phyloP scores from a whole-genome alignment of 1,284 basidiomycete genomes.

The Coriolopsis trogii region DNA sequence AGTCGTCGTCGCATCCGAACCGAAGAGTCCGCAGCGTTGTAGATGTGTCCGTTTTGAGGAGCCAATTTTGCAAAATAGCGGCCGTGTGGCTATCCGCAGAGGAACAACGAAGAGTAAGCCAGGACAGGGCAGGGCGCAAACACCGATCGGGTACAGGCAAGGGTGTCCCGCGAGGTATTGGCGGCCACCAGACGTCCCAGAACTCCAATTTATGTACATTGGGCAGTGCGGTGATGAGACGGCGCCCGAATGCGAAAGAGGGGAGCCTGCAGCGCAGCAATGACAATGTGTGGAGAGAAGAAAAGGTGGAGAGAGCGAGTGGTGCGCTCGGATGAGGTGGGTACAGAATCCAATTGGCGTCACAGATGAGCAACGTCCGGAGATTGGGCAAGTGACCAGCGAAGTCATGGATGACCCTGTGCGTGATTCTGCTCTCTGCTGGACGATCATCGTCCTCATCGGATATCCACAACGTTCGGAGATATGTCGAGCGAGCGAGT shows the following conservation, averaged over 20 bases:
- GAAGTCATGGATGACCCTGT: not conserved
- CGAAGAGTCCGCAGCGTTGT: too few relatives aligned
- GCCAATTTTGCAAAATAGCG: too few relatives aligned
- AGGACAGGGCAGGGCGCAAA: too few relatives aligned
- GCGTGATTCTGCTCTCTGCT: not conserved
- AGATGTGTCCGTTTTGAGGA: too few relatives aligned
- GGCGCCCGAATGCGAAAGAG: not conserved
- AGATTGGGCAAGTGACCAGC: not conserved
- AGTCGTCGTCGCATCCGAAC: too few relatives aligned
- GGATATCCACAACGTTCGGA: not conserved
- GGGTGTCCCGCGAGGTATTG: too few relatives aligned
- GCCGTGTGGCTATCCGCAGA: too few relatives aligned
- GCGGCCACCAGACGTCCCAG: not conserved
- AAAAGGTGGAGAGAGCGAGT: not conserved
- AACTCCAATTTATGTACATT: not conserved
- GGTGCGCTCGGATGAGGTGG: not conserved
- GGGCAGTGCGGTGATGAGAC: not conserved
- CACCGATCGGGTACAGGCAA: too few relatives aligned
- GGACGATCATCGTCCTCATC: not conserved
- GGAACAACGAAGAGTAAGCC: too few relatives aligned
- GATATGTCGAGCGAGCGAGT: not conserved
- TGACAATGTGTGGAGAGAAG: not conserved
- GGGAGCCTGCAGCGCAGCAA: not conserved
- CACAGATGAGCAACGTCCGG: not conserved
- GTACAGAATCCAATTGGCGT: not conserved